These are phyloP conservation scores for Linnemannia zychae DNA, from an alignment of 192 early-diverging fungal species.

Conservation along the genomic window DNA sequence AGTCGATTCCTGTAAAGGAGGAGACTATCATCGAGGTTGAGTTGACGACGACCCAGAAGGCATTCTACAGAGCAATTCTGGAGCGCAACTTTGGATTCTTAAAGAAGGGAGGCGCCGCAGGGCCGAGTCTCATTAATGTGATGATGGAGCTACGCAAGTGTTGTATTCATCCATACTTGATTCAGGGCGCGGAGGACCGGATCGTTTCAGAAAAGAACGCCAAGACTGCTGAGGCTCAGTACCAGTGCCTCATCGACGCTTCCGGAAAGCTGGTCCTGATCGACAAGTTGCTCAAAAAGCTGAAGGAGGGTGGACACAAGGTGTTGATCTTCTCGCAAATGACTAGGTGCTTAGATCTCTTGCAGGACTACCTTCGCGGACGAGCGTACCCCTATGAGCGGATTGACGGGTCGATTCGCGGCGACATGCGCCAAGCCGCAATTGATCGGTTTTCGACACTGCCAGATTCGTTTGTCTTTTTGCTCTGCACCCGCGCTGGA, in stretches of 20 bases:
- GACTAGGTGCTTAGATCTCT: slow-evolving; percentile 84
- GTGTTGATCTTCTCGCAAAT: slow-evolving; percentile 93
- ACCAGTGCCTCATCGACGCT: slow-evolving; percentile 78
- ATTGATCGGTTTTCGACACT: slow-evolving; percentile 88
- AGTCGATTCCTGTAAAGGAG: slow-evolving; percentile 89
- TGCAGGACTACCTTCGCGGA: slow-evolving; percentile 86
- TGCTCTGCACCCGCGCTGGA: slow-evolving; percentile 88
- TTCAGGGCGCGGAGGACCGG: slow-evolving; percentile 83
- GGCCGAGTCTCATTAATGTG: slow-evolving; percentile 85
- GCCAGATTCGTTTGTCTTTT: slow-evolving; percentile 85
- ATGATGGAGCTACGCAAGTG: slow-evolving; percentile 94
- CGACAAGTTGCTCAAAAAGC: slow-evolving; percentile 83
- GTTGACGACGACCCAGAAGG: slow-evolving; percentile 87
- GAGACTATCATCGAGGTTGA: slow-evolving; percentile 93
- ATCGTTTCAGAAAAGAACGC: slow-evolving; percentile 77
- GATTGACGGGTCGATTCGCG: slow-evolving; percentile 85
- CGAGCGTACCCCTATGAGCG: slow-evolving; percentile 81
- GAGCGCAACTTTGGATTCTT: slow-evolving; percentile 87
- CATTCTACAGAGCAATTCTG: slow-evolving; percentile 87
- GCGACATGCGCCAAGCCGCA: slow-evolving; percentile 85
- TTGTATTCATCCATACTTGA: slow-evolving; percentile 89
- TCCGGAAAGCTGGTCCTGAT: slow-evolving; percentile 89
- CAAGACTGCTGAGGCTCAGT: slow-evolving; percentile 68
- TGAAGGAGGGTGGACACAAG: slow-evolving; percentile 83
- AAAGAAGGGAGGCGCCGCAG: slow-evolving; percentile 77